These are phyloP conservation scores for Paspalum notatum DNA, from an alignment of 176 grass and related monocot species.

Conservation along the genomic window DNA sequence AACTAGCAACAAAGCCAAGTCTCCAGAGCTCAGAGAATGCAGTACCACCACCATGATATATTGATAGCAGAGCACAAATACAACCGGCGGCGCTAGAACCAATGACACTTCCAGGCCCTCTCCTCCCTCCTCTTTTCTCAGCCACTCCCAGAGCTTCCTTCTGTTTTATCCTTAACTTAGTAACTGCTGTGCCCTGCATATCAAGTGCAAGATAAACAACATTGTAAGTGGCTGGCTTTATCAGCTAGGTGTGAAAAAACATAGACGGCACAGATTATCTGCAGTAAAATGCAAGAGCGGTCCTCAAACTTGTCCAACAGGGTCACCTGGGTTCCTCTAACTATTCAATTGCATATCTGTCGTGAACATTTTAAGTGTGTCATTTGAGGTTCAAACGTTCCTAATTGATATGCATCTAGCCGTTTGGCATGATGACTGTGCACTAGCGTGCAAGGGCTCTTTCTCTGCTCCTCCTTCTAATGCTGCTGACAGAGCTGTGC, in stretches of 20 bases:
- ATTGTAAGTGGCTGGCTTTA: not conserved
- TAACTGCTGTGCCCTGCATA: conserved; percentile 77
- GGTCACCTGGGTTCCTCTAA: not conserved
- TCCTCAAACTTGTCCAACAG: not conserved
- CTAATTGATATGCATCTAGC: not conserved
- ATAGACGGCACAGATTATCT: not conserved
- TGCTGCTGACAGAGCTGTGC: not conserved
- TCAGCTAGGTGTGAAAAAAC: not conserved
- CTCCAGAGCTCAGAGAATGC: conserved; percentile 61
- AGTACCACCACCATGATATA: conserved; percentile 63
- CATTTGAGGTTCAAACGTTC: not conserved
- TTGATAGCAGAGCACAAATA: conserved; percentile 75
- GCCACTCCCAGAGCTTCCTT: conserved; percentile 92
- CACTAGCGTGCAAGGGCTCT: not conserved
- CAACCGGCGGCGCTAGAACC: conserved; percentile 77
- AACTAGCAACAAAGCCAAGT: conserved; percentile 92
- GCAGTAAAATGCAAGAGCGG: not conserved
- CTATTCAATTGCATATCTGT: not conserved
- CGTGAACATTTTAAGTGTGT: not conserved
- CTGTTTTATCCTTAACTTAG: conserved; percentile 87
- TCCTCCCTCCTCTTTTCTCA: conserved; percentile 87
- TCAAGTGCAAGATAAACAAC: conserved; percentile 44
- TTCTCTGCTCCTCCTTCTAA: not conserved
- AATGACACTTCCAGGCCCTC: conserved; percentile 90
- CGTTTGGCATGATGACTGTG: too few relatives aligned